These are phyloP conservation scores for Talaromyces ruber DNA, from an alignment of 495 filamentous ascomycete genomes.

Conservation along the genomic window DNA sequence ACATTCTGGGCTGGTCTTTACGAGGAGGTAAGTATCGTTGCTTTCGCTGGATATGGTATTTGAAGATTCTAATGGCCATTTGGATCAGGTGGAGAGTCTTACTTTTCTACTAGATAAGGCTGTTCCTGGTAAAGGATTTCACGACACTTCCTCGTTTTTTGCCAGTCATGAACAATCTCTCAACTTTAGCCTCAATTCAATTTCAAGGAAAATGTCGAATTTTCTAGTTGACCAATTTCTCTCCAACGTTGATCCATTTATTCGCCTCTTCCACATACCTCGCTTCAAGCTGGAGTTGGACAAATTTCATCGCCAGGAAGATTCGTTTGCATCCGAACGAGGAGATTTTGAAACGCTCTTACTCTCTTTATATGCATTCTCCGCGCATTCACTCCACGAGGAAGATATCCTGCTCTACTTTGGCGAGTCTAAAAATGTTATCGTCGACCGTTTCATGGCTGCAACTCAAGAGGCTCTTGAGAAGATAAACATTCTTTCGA, in stretches of 20 bases:
- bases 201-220: neutral
- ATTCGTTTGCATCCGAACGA: neutral
- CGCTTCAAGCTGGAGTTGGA: neutral
- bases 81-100: neutral
- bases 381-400: neutral
- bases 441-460: neutral
- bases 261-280: neutral
- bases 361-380: neutral
- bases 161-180: neutral
- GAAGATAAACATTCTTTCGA: neutral
- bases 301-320: neutral
- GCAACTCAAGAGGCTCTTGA: neutral
- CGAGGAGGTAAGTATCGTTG: neutral
- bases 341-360: neutral
- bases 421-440: neutral
- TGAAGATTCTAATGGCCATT: neutral
- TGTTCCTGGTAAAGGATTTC: neutral
- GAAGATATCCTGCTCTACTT: neutral
- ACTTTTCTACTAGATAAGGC: neutral
- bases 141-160: neutral
- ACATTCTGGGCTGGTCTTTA: neutral
- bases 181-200: neutral
- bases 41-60: neutral
- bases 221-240: neutral
- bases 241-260: neutral